phyloP scores from a whole-genome alignment of 495 filamentous ascomycete genomes.

The Penicillium soppii region DNA sequence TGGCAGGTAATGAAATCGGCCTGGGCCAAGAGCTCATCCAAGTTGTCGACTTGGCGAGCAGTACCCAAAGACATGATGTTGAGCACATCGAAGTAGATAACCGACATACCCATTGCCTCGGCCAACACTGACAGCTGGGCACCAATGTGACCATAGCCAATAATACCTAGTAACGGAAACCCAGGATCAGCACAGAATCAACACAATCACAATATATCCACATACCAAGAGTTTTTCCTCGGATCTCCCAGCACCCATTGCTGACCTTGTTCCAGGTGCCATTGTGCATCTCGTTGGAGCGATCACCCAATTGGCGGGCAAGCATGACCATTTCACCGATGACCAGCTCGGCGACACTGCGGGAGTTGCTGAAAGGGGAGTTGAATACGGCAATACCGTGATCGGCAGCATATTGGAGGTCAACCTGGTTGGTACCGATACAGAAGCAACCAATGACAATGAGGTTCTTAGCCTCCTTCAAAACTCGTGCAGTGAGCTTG shows the following conservation, averaged over 20 bases:
- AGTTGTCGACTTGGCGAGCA: conserved; percentile 73
- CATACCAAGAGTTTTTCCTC: conserved; percentile 91
- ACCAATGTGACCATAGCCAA: conserved; percentile 98
- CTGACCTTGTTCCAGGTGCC: conserved; percentile 99
- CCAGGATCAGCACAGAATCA: neutral
- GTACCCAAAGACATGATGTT: conserved; percentile 93
- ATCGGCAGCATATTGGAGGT: conserved; percentile 84
- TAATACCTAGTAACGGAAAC: conserved; percentile 59
- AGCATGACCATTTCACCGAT: conserved; percentile 91
- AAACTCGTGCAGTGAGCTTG: conserved; percentile 80
- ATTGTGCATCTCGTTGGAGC: conserved; percentile 89
- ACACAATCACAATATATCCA: neutral
- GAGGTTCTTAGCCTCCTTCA: conserved; percentile 87
- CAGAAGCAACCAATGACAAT: conserved; percentile 98
- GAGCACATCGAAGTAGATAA: conserved; percentile 92
- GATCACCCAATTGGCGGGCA: conserved; percentile 88
- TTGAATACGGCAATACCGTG: conserved; percentile 98
- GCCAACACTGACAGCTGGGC: conserved; percentile 94
- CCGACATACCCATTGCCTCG: conserved; percentile 95
- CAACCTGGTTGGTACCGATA: conserved; percentile 98
- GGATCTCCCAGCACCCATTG: conserved; percentile 94
- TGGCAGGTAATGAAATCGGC: conserved; percentile 94
- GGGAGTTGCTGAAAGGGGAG: conserved; percentile 96
- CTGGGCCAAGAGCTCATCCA: conserved; percentile 70
- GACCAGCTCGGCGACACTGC: conserved; percentile 93